Evolutionary conservation across 2,329 filamentous ascomycete species (phyloP), one percentile per base, ranked within the genome.

Genomic region (Aureobasidium uvarum): DNA sequence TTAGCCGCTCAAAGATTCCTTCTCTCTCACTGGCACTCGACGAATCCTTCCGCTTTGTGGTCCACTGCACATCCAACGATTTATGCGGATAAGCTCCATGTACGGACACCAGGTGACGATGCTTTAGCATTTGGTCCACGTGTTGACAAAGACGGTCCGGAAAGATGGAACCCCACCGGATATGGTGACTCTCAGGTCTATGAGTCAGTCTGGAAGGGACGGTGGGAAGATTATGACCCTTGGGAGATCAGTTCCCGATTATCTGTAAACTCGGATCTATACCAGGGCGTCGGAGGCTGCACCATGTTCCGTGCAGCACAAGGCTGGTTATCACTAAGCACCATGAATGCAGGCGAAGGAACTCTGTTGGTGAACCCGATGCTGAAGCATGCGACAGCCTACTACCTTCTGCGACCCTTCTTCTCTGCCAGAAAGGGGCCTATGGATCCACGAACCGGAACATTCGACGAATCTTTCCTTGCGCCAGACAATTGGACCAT

Each of bases 301-400:
- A 88, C 84, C 50, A 91, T 92, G 81, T 92, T 96, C 77, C 84
- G 93, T 39, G 89, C 92, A 83, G 94, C 90, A 76, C 93, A 97
- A 77, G 92, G 92, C 18, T 97, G 93, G 93, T 77, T 97, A 62
- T 39, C 33, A 39, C 33, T 55, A 39, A 92, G 88, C 66, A 78
- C 81, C 16, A 89, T 86, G 0, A 86, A 83, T 0, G 90, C 91
- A 0, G 82, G 82, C 6, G 87, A 96, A 77, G 93, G 93, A 0
- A 94, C 92, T 0, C 77, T 96, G 60, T 81, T 90, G 50, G 89
- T 96, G 1, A 93, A 93, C 71, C 93, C 93, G 0, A 80, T 96
- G 64, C 77, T 95, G 55, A 84, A 84, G 68, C 84, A 90, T 63
- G 86, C 90, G 0, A 95, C 90, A 0, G 88, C 89, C 0, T 97